Percentiles rank a stretch among this genome's conserved stretches.
phyloP scores from a whole-genome alignment of 192 early-diverging fungal species.

The Funneliformis geosporum region DNA sequence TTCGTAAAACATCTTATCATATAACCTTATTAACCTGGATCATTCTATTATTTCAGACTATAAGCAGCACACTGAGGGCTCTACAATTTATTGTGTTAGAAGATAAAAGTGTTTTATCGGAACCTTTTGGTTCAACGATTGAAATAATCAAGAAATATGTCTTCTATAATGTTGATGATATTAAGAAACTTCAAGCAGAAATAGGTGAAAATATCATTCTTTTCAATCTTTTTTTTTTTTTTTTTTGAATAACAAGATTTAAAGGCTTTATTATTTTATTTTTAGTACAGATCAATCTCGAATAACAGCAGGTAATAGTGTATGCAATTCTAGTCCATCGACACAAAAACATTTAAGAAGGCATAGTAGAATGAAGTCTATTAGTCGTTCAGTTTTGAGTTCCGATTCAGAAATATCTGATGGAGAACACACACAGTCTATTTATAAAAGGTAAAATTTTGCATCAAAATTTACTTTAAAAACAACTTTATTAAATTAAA shows the following conservation, averaged over 20 bases:
- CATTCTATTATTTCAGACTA: conserved; percentile 34
- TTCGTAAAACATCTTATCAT: not conserved
- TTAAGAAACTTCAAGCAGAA: not conserved
- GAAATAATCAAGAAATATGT: conserved; percentile 51
- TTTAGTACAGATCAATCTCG: not conserved
- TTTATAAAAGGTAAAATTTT: conserved; percentile 11
- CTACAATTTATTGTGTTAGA: conserved; percentile 55
- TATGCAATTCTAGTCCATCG: not conserved
- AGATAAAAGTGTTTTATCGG: conserved; percentile 45
- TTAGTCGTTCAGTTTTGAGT: conserved; percentile 30
- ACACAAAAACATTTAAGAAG: not conserved
- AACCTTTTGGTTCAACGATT: conserved; percentile 48
- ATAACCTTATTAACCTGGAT: not conserved
- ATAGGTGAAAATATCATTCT: not conserved
- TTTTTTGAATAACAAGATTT: not conserved
- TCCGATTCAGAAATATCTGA: conserved; percentile 64
- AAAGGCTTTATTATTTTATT: too few relatives aligned
- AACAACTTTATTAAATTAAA: not conserved
- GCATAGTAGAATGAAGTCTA: not conserved
- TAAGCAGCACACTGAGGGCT: conserved; percentile 57
- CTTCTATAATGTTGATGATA: conserved; percentile 47
- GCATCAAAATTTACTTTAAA: too few relatives aligned
- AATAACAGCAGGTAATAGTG: not conserved
- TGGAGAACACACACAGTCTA: conserved; percentile 14
- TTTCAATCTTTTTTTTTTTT: not conserved